A percentile compares a stretch with the other conserved stretches of the same genome.
Evolutionary conservation across 257 asterid genomes (phyloP).

Genomic region (Agastache rugosa): DNA sequence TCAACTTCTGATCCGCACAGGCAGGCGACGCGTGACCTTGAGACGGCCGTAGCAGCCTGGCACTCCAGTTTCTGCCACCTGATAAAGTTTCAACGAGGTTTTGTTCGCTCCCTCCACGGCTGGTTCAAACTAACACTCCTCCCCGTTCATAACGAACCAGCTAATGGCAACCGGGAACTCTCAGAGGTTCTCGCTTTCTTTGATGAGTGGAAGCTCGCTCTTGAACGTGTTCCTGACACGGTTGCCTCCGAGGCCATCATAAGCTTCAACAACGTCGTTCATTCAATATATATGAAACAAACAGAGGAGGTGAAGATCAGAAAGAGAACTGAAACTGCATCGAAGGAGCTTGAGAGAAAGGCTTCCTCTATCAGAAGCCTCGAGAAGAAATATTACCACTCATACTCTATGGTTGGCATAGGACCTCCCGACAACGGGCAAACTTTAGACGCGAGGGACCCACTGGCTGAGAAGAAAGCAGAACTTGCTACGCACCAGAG

Average conservation of each 20-base stretch:
- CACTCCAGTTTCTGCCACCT: constrained; percentile 85
- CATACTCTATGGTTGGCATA: constrained; percentile 83
- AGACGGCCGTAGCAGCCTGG: constrained; percentile 84
- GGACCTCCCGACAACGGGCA: constrained; percentile 67
- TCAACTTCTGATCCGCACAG: constrained; percentile 86
- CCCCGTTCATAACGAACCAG: constrained; percentile 53
- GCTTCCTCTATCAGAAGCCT: constrained; percentile 71
- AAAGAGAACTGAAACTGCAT: constrained; percentile 61
- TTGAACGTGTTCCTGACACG: constrained; percentile 86
- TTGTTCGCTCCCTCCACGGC: constrained; percentile 71
- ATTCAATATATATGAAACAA: constrained; percentile 71
- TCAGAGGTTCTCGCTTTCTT: constrained; percentile 66
- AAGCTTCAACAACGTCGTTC: constrained; percentile 89
- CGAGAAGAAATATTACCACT: constrained; percentile 82
- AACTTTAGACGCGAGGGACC: constrained; percentile 78
- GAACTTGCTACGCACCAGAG: constrained; percentile 77
- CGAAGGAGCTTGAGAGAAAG: constrained; percentile 85
- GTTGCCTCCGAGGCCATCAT: constrained; percentile 95
- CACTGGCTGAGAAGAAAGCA: constrained; percentile 83
- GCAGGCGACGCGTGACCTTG: constrained; percentile 92
- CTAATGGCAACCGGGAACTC: constrained; percentile 37
- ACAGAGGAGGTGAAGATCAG: constrained; percentile 82
- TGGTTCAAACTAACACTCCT: constrained; percentile 89
- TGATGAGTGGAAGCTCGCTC: constrained; percentile 94
- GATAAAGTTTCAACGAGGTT: constrained; percentile 78